phyloP scores from a whole-genome alignment of 2,329 filamentous ascomycete species.

The Colletotrichum noveboracense region DNA sequence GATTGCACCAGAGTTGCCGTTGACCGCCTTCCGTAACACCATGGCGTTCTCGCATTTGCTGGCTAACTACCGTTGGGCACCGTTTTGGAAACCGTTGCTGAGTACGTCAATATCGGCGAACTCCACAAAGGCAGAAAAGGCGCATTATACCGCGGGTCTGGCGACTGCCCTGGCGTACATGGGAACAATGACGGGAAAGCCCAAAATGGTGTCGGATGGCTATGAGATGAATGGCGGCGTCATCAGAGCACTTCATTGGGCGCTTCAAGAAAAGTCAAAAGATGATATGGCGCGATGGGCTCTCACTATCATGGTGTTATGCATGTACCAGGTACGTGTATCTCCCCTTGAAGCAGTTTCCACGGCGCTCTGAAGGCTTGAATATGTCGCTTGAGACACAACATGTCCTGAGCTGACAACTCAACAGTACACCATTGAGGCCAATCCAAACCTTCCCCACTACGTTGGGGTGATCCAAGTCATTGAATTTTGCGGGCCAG shows the following conservation, averaged over 20 bases:
- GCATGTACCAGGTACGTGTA: neutral
- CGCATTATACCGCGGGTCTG: neutral
- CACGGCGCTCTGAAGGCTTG: no score
- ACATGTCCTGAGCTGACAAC: rapidly evolving
- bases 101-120: neutral
- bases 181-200: neutral
- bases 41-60: slow-evolving; percentile 8
- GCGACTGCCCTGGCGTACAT: slow-evolving; percentile 1
- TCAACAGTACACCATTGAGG: neutral
- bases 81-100: slow-evolving; percentile 7
- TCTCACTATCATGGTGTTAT: neutral
- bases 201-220: neutral
- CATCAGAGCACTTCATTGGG: neutral
- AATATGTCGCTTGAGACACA: neutral
- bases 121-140: neutral
- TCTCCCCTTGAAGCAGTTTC: neutral
- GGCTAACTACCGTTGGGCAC: slow-evolving; percentile 2
- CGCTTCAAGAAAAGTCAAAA: neutral
- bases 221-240: neutral
- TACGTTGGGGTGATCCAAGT: neutral
- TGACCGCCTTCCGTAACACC: neutral
- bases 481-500: neutral
- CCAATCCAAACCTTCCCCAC: neutral
- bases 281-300: neutral
- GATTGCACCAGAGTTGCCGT: neutral